Conservation (phyloP, 805 yeast genomes). For the Kodamaea jinghongensis region DNA sequence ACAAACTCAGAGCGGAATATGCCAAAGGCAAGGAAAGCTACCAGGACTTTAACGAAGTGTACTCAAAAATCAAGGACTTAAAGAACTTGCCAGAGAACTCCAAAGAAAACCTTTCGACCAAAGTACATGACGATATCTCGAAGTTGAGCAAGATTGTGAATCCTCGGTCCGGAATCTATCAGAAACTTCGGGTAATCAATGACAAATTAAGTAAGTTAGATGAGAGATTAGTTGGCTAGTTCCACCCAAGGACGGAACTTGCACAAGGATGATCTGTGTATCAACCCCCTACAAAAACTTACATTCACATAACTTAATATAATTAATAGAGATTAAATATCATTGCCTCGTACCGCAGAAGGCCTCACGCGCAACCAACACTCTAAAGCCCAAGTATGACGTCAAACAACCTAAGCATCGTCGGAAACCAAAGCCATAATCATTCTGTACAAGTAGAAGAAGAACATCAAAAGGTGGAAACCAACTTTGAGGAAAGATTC, state of each 20-base stretch:
- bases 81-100: slow-evolving; percentile 3
- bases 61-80: slow-evolving; percentile 11
- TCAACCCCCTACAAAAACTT: no score
- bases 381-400: not conserved
- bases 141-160: slow-evolving; percentile 18
- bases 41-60: slow-evolving; percentile 15
- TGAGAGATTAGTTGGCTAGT: slow-evolving; percentile 9
- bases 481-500: slow-evolving; percentile 89
- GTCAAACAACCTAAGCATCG: slow-evolving; percentile 21
- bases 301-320: no score
- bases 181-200: slow-evolving; percentile 22
- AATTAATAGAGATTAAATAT: no score
- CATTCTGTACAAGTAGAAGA: slow-evolving; percentile 94
- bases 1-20: slow-evolving; percentile 22
- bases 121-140: slow-evolving; percentile 12
- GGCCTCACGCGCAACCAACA: not conserved
- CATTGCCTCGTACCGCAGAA: no score
- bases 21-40: slow-evolving; percentile 15
- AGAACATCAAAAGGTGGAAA: slow-evolving; percentile 87
- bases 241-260: no score
- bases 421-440: slow-evolving; percentile 86
- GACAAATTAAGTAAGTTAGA: slow-evolving; percentile 20
- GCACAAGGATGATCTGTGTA: no score
- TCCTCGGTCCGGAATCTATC: slow-evolving; percentile 25
- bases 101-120: not conserved